Percentiles rank a stretch among this genome's conserved stretches.
Evolutionary conservation across 768 basidiomycete genomes (phyloP).

Genomic region (Clitopilus passeckerianus): DNA sequence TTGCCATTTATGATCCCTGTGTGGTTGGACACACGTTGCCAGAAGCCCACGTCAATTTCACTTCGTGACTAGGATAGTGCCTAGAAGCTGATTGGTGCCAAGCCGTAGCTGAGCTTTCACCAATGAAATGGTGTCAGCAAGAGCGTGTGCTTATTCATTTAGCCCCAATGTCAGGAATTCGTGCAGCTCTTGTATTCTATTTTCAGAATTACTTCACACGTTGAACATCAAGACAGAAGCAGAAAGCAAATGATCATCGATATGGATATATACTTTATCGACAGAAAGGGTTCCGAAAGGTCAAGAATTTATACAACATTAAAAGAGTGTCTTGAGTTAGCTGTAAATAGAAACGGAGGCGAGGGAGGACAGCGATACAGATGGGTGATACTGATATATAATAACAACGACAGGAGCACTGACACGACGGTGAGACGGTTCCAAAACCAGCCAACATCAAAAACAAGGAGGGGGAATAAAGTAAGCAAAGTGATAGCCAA

Average conservation of each 20-base stretch:
- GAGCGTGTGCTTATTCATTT: too few relatives aligned
- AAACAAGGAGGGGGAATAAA: neutral
- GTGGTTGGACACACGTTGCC: too few relatives aligned
- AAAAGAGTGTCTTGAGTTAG: slow-evolving; percentile 26
- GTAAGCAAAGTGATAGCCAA: slow-evolving; percentile 3
- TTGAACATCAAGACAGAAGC: too few relatives aligned
- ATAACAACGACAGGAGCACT: slow-evolving; percentile 10
- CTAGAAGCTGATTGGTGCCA: too few relatives aligned
- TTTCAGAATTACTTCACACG: neutral
- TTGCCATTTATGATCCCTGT: too few relatives aligned
- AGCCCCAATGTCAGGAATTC: neutral
- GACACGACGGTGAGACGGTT: neutral
- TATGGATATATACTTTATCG: slow-evolving; percentile 27
- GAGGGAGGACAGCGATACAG: slow-evolving; percentile 20
- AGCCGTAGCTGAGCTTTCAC: too few relatives aligned
- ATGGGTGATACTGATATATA: slow-evolving; percentile 6
- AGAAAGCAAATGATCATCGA: slow-evolving; percentile 2
- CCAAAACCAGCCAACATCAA: neutral
- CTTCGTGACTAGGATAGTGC: too few relatives aligned
- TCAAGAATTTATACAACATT: slow-evolving; percentile 32
- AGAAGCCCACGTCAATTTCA: too few relatives aligned
- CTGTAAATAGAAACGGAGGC: slow-evolving; percentile 9
- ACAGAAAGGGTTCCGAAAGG: slow-evolving; percentile 28
- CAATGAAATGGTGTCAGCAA: too few relatives aligned
- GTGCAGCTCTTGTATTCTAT: neutral